Conservation (phyloP, 805 yeast genomes). For the Myxozyma mucilagina region DNA sequence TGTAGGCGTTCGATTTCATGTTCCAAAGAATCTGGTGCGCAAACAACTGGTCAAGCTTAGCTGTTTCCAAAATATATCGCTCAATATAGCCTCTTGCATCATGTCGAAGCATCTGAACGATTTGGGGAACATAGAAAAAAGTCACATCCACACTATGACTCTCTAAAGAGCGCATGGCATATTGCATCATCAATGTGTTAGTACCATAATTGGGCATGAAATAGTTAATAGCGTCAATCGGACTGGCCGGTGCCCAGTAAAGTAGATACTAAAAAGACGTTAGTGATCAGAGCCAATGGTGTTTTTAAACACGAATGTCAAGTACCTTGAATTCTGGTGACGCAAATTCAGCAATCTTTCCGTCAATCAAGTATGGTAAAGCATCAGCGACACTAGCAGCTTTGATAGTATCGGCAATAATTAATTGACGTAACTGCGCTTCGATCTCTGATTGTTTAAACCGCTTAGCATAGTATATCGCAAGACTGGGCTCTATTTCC, state of each 20-base stretch:
- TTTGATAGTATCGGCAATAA: conserved; percentile 58
- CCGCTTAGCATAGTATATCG: conserved; percentile 66
- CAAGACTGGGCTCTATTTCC: conserved; percentile 66
- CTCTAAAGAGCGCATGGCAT: conserved; percentile 85
- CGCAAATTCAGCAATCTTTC: conserved; percentile 26
- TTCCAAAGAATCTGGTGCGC: conserved; percentile 99
- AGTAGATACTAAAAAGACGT: conserved; percentile 38
- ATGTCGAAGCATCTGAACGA: conserved; percentile 86
- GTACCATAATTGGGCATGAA: conserved; percentile 72
- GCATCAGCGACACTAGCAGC: conserved; percentile 61
- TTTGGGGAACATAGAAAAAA: conserved; percentile 96
- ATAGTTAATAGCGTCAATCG: conserved; percentile 79
- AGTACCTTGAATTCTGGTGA: conserved; percentile 23
- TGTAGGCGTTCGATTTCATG: conserved; percentile 87
- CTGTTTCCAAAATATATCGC: conserved; percentile 86
- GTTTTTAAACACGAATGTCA: background rate
- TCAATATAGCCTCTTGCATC: conserved; percentile 84
- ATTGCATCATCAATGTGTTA: conserved; percentile 73
- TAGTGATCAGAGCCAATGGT: background rate
- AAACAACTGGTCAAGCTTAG: conserved; percentile 83
- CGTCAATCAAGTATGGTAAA: conserved; percentile 51
- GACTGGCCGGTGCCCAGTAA: conserved; percentile 76
- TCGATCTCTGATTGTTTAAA: conserved; percentile 47
- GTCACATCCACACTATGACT: conserved; percentile 82
- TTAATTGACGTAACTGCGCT: conserved; percentile 47